These are phyloP conservation scores for Pharus latifolius DNA, from an alignment of 176 grass and related monocot genomes.

Conservation along the genomic window DNA sequence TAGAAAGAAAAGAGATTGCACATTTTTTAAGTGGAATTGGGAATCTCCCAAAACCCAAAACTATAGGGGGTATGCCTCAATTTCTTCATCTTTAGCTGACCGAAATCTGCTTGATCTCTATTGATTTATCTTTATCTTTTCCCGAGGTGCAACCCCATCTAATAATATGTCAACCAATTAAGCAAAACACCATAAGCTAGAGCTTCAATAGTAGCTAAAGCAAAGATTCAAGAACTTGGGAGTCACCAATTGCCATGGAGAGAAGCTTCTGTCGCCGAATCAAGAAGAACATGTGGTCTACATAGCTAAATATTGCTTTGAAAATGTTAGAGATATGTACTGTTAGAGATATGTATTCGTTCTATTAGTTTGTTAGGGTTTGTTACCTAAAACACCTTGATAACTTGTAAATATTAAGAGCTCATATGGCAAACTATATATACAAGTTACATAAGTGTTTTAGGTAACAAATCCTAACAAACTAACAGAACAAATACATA, in stretches of 20 bases:
- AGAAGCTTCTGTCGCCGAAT: slow-evolving; percentile 20
- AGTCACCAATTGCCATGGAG: slow-evolving; percentile 25
- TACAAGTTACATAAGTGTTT: too few species aligned
- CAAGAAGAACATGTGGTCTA: slow-evolving; percentile 20
- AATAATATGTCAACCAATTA: background rate
- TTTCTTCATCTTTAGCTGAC: background rate
- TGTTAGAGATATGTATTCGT: too few species aligned
- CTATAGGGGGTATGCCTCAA: background rate
- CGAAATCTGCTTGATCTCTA: slow-evolving; percentile 11
- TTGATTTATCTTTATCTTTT: slow-evolving; percentile 29
- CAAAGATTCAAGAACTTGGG: background rate
- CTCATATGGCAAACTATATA: too few species aligned
- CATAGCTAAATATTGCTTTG: slow-evolving; percentile 6
- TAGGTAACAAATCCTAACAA: too few species aligned
- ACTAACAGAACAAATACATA: too few species aligned
- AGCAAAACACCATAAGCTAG: background rate
- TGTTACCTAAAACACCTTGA: too few species aligned
- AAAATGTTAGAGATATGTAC: too few species aligned
- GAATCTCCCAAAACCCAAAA: too few species aligned
- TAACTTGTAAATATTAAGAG: too few species aligned
- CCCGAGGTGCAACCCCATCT: slow-evolving; percentile 26
- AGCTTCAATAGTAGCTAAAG: background rate
- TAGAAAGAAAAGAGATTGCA: background rate
- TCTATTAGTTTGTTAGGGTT: too few species aligned
- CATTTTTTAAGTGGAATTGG: too few species aligned